Conservation (phyloP, 805 yeast genomes). For the Saccharomycopsis olivae region DNA sequence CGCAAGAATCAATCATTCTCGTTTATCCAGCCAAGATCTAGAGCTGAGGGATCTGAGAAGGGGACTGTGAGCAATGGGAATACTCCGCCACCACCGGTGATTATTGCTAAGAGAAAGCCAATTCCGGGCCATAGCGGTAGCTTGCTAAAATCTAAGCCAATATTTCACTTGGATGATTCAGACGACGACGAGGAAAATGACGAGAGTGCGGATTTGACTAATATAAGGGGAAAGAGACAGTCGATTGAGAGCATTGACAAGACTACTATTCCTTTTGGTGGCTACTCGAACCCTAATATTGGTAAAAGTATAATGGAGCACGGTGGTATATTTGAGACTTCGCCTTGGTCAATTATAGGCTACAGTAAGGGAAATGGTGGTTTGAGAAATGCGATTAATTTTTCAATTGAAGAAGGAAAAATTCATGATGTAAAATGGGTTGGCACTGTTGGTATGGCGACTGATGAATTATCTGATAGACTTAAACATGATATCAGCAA, state of each 20-base stretch:
- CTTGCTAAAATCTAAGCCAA: constrained; percentile 3
- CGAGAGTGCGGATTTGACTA: not conserved
- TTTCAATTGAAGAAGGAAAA: constrained; percentile 38
- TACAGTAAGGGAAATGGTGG: constrained; percentile 79
- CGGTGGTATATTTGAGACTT: constrained; percentile 31
- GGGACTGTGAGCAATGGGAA: not conserved
- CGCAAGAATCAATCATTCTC: constrained; percentile 16
- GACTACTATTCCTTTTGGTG: constrained; percentile 58
- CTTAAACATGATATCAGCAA: constrained; percentile 45
- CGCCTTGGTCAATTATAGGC: constrained; percentile 69
- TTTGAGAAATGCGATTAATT: constrained; percentile 67
- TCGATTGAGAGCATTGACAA: too few relatives aligned
- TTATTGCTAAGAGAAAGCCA: not conserved
- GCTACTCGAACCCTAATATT: constrained; percentile 55
- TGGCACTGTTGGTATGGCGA: constrained; percentile 89
- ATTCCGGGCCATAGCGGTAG: not conserved
- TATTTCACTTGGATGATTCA: constrained; percentile 22
- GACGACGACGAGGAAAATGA: not conserved
- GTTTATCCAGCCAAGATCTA: constrained; percentile 16
- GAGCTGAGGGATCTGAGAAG: constrained; percentile 6
- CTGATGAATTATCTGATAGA: constrained; percentile 59
- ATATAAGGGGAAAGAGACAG: too few relatives aligned
- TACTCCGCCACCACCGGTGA: not conserved
- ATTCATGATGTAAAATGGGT: constrained; percentile 50
- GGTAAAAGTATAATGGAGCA: constrained; percentile 32